These are phyloP conservation scores for Suillus subluteus DNA, from an alignment of 768 basidiomycete species.

Conservation along the genomic window DNA sequence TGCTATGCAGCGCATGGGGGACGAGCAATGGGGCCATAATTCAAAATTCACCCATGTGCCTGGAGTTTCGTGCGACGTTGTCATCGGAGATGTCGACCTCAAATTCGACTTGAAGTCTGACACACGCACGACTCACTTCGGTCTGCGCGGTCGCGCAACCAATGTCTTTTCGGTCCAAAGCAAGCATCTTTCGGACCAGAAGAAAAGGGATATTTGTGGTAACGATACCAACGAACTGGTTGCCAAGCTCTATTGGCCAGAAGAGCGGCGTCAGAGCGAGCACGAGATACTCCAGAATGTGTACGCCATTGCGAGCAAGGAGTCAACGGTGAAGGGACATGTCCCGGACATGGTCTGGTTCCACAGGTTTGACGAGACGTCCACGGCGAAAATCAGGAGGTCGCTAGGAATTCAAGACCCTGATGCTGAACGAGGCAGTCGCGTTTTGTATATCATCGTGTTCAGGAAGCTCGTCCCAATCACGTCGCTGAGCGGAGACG, in stretches of 20 bases:
- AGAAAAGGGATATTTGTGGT: background rate
- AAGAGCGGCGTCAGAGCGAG: background rate
- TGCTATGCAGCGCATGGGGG: conserved; percentile 15
- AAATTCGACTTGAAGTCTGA: background rate
- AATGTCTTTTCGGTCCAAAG: conserved; percentile 9
- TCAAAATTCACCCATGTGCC: background rate
- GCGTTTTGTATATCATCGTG: background rate
- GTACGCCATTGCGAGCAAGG: background rate
- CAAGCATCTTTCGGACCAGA: background rate
- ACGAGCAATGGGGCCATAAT: conserved; percentile 17
- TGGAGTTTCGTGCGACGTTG: background rate
- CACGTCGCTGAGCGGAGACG: too few relatives aligned
- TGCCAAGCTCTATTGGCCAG: conserved; percentile 1
- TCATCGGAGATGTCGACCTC: background rate
- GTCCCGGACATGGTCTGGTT: background rate
- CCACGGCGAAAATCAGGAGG: background rate
- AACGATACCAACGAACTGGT: background rate
- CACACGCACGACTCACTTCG: conserved; percentile 6
- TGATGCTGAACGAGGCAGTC: background rate
- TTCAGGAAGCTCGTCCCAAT: background rate
- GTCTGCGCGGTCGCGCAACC: conserved; percentile 13
- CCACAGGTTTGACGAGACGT: background rate
- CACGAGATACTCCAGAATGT: background rate
- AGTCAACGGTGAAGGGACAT: background rate
- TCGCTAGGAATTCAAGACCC: background rate